phyloP scores from a whole-genome alignment of 2,329 filamentous ascomycete genomes.

The Cryphonectria parasitica region DNA sequence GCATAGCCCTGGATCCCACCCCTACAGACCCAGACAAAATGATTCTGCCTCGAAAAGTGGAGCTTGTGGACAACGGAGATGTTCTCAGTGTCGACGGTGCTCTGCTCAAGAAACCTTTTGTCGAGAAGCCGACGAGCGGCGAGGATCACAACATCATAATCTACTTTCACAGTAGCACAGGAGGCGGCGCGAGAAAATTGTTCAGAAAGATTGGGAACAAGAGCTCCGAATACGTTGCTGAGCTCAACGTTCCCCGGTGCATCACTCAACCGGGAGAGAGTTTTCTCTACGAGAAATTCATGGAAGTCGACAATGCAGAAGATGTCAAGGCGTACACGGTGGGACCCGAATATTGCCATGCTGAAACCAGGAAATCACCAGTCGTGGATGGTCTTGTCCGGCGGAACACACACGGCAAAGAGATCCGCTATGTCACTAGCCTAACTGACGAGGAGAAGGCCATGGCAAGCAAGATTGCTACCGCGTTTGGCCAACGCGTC shows the following conservation, averaged over 20 bases:
- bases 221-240: constrained; percentile 89
- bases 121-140: constrained; percentile 97
- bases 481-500: constrained; percentile 89
- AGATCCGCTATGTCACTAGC: constrained; percentile 91
- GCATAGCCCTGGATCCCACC: constrained; percentile 72
- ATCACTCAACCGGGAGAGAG: constrained; percentile 81
- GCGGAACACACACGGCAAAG: constrained; percentile 95
- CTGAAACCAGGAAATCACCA: constrained; percentile 94
- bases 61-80: constrained; percentile 89
- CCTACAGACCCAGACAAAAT: constrained; percentile 66
- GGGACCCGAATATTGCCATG: constrained; percentile 89
- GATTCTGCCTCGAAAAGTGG: constrained; percentile 66
- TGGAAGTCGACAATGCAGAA: constrained; percentile 94
- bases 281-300: constrained; percentile 96
- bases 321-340: constrained; percentile 99
- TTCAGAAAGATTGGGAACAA: constrained; percentile 99
- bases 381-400: constrained; percentile 96
- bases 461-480: constrained; percentile 88
- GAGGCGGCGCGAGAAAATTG: constrained; percentile 83
- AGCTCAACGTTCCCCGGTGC: constrained; percentile 75
- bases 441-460: constrained; percentile 78
- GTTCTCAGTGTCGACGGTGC: constrained; percentile 85
- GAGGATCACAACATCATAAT: constrained; percentile 99
- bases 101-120: constrained; percentile 86
- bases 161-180: constrained; percentile 79